Evolutionary conservation across 768 basidiomycete species (phyloP), one percentile per base, ranked within the genome.

Genomic region (Phaffia tasmanica): DNA sequence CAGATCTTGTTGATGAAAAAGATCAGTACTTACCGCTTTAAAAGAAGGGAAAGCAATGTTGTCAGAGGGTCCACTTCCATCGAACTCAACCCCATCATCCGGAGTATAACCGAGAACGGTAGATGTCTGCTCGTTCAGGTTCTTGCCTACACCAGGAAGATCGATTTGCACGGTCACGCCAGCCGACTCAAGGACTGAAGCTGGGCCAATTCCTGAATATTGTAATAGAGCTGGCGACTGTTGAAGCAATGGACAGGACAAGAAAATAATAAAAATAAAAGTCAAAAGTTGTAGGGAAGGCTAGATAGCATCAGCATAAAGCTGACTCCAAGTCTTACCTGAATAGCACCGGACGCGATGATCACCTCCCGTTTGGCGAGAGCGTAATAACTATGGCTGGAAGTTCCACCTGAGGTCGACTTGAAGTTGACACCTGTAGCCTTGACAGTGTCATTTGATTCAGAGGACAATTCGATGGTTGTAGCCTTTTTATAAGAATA

Each of bases 101-200:
- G 63, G 63, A n/a, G 63, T 64, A 54, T 42, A 64, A 27, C 63
- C 63, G 3, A 53, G 48, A 25, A 64, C 63, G 46, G 54, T 64
- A 23, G 63, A 64, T 0, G 63, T 64, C 46, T 83, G 82, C 72
- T 85, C 84, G 69, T 81, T 79, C 48, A 84, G 73, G 74, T 84
- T 82, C 66, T 82, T 80, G 1, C 84, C 84, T 47, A 85, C 83
- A 59, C 83, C 84, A 6, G 83, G 82, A 1, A 84, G 78, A 51
- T 81, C 80, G 48, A 79, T 69, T 21, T 77, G 74, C 3, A 80
- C 78, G 16, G 70, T 72, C 29, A 85, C 78, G 21, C 79, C 79
- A 9, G 78, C 81, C 7, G 76, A 76, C 25, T 77, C 70, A 53
- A 85, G 76, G 2, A 84, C 80, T 62, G 83, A 81, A 61, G 74